phyloP scores from a whole-genome alignment of 805 yeast genomes.

The Lipomyces mesembrius region DNA sequence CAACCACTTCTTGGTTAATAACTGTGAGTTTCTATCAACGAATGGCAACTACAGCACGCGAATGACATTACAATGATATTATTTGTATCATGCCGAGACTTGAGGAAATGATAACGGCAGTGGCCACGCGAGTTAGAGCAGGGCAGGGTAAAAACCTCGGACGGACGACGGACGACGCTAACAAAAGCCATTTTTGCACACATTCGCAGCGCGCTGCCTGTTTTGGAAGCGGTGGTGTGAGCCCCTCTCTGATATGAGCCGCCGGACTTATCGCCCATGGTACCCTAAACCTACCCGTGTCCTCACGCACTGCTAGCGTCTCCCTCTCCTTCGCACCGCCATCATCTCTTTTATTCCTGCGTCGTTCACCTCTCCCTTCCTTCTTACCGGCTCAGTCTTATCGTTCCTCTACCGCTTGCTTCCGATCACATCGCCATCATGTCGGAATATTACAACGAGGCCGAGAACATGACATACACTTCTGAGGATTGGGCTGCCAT shows the following conservation, averaged over 20 bases:
- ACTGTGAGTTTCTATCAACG: no score
- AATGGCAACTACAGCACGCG: no score
- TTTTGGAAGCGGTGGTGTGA: neutral
- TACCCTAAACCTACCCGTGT: neutral
- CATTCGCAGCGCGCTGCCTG: neutral
- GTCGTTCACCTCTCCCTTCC: neutral
- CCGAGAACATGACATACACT: slow-evolving; percentile 31
- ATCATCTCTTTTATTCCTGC: slow-evolving; percentile 1
- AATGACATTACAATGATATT: no score
- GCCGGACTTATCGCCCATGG: neutral
- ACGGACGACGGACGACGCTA: neutral
- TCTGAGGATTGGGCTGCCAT: slow-evolving; percentile 35
- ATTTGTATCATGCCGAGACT: neutral
- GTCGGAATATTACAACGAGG: slow-evolving; percentile 30
- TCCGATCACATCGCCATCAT: slow-evolving; percentile 13
- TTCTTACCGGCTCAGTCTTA: neutral
- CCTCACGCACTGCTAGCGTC: neutral
- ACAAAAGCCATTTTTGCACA: no score
- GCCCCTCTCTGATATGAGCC: neutral
- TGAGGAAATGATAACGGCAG: neutral
- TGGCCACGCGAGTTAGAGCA: neutral
- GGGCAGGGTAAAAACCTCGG: neutral
- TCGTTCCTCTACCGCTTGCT: slow-evolving; percentile 4
- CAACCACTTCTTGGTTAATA: no score
- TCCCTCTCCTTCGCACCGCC: neutral